Base-by-base conservation (phyloP, 2,329 filamentous ascomycete genomes). In the Fusarium albidum region DNA sequence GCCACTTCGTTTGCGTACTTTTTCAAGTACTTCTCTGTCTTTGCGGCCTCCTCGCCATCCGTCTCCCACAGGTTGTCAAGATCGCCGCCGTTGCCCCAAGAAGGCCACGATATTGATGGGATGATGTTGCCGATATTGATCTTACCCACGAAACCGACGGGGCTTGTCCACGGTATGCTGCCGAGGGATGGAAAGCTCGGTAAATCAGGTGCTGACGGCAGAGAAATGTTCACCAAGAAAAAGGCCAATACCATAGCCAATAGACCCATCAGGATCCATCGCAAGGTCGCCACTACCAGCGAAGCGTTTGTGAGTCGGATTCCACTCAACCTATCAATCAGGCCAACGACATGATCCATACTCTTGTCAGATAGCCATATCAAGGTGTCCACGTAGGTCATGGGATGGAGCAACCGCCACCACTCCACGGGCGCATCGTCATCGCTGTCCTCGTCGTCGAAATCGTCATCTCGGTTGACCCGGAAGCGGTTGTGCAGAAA, bases 1-100 rank as follows among this genome's bases (percentile, higher is more conserved):
- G 67, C 58, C 5, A 76, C 57, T 25, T 70, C 69, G 9, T 67
- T 65, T 18, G 69, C 61, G 38, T 72, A 67, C 29, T 64, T 63
- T 32, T 59, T 66, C 18, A 68, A 37, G 35, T 64, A 66, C 12
- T 59, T 52, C 4, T 67, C 60, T 4, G 68, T 45, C 9, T 59
- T 54, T 15, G 57, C 59, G 9, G 48, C 18, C 4, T 64, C 53
- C 5, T 61, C 46, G 12, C 59, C 59, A 6, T 63, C 53, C 4
- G 29, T 18, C 11, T 60, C 52, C 59, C 63, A 66, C 4, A 59
- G 18, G 13, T 53, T 37, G 14, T 34, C 25, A 2, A 62, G 10
- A 29, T 62, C 60, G 35, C 66, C 57, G 2, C 49, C 39, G 9
- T 47, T 51, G 9, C 41, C 31, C 44, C 55, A 60, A 6, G 58